A percentile compares a stretch with the other conserved stretches of the same genome.
Conservation (phyloP, 371 early-diverging fungal genomes). For the Apophysomyces elegans region DNA sequence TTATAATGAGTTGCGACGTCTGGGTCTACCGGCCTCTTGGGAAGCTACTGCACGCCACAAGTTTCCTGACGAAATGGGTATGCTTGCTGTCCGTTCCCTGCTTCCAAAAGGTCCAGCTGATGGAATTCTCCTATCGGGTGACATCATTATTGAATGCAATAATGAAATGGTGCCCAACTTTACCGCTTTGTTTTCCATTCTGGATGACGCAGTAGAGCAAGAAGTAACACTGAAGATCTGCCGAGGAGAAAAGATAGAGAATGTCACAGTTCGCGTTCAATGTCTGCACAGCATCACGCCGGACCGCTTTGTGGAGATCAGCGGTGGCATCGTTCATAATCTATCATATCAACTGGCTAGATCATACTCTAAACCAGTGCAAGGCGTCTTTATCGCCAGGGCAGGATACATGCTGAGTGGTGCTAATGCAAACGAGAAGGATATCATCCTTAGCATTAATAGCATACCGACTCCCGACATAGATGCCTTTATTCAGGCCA, state of each 20-base stretch:
- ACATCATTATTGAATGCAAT: constrained; percentile 70
- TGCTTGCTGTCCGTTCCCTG: constrained; percentile 73
- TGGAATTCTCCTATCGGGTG: constrained; percentile 69
- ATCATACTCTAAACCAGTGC: constrained; percentile 70
- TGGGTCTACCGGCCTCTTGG: constrained; percentile 59
- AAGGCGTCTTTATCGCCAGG: constrained; percentile 84
- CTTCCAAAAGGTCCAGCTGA: constrained; percentile 77
- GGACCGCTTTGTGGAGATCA: constrained; percentile 75
- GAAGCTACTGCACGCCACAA: constrained; percentile 64
- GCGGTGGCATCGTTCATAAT: constrained; percentile 84
- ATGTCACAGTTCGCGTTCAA: constrained; percentile 62
- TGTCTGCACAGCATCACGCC: constrained; percentile 85
- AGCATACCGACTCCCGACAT: constrained; percentile 76
- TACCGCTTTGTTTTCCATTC: constrained; percentile 62
- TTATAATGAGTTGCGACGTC: constrained; percentile 63
- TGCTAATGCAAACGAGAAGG: constrained; percentile 66
- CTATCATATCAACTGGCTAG: constrained; percentile 86
- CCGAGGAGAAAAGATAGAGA: constrained; percentile 67
- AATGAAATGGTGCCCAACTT: constrained; percentile 69
- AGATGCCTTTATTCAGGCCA: constrained; percentile 74
- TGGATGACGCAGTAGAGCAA: constrained; percentile 74
- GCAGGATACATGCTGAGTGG: constrained; percentile 71
- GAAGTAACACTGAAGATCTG: constrained; percentile 63
- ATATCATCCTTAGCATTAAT: constrained; percentile 71
- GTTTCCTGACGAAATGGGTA: constrained; percentile 72